These are phyloP conservation scores for Craspedostauros australis DNA, from an alignment of 108 stramenopile species.

Conservation along the genomic window DNA sequence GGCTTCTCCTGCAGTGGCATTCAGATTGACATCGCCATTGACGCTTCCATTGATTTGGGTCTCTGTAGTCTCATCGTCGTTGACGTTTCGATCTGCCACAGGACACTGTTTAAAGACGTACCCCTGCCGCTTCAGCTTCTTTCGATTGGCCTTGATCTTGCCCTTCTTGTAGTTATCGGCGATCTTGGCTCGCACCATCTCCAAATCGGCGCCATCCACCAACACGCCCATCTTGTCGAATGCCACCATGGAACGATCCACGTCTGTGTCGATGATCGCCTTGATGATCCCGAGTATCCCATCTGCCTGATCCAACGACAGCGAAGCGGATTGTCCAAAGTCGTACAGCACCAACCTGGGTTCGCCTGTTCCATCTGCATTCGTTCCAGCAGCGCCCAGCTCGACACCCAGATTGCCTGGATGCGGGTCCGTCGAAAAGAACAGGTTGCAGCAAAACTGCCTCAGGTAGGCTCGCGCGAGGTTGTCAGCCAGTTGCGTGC, in stretches of 20 bases:
- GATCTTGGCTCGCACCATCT: conserved; percentile 58
- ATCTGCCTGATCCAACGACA: conserved; percentile 53
- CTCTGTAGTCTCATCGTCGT: conserved; percentile 24
- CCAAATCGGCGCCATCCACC: conserved; percentile 61
- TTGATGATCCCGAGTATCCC: conserved; percentile 82
- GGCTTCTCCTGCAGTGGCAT: background rate
- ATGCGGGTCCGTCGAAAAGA: conserved; percentile 77
- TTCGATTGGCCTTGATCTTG: conserved; percentile 53
- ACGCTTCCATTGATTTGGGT: background rate
- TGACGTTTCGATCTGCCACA: conserved; percentile 22
- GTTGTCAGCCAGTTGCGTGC: conserved; percentile 62
- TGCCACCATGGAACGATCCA: conserved; percentile 59
- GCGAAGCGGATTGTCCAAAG: conserved; percentile 79
- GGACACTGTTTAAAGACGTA: conserved; percentile 25
- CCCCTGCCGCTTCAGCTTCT: conserved; percentile 24
- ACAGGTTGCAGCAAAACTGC: conserved; percentile 72
- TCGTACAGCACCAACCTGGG: conserved; percentile 79
- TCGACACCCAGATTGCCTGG: conserved; percentile 74
- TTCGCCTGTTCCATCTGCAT: conserved; percentile 11
- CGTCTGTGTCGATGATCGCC: conserved; percentile 75
- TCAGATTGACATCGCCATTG: background rate
- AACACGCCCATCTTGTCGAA: conserved; percentile 79
- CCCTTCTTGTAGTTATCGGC: conserved; percentile 77
- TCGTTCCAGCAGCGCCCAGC: conserved; percentile 3
- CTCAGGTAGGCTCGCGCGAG: conserved; percentile 73